A percentile compares a stretch with the other conserved stretches of the same genome.
Evolutionary conservation across 164 flowering plant genomes (phyloP).

Genomic region (Santalum album): DNA sequence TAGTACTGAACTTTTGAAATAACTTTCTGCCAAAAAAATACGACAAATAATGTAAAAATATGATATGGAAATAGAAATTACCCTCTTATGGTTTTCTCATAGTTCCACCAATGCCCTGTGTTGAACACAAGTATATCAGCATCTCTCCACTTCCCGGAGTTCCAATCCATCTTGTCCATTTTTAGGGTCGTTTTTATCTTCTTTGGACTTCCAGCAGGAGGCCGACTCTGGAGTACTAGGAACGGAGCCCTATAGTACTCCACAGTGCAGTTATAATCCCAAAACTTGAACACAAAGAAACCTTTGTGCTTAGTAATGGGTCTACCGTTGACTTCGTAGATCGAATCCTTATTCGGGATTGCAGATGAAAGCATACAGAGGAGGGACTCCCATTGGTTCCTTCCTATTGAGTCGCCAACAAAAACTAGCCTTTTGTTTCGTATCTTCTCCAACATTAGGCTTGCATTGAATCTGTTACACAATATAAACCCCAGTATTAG

Average conservation of each 20-base stretch:
- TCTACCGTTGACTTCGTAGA: slow-evolving; percentile 87
- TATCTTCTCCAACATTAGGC: slow-evolving; percentile 65
- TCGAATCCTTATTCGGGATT: slow-evolving; percentile 44
- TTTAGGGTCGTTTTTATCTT: slow-evolving; percentile 53
- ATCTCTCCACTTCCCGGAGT: slow-evolving; percentile 57
- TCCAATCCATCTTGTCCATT: slow-evolving; percentile 91
- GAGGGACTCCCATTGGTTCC: slow-evolving; percentile 99
- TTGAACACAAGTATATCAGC: slow-evolving; percentile 87
- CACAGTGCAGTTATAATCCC: slow-evolving; percentile 79
- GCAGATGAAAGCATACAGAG: slow-evolving; percentile 91
- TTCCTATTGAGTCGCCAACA: slow-evolving; percentile 95
- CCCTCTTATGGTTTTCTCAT: slow-evolving; percentile 88
- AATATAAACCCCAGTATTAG: neutral
- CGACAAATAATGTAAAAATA: neutral
- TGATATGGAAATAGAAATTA: slow-evolving; percentile 16
- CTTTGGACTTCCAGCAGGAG: slow-evolving; percentile 45
- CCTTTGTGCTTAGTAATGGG: slow-evolving; percentile 98
- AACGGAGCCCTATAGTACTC: slow-evolving; percentile 97
- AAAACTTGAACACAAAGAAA: slow-evolving; percentile 68
- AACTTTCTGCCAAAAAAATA: too few species aligned
- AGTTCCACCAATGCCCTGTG: slow-evolving; percentile 98
- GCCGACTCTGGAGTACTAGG: slow-evolving; percentile 73
- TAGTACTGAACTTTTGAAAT: too few species aligned
- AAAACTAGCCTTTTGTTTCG: slow-evolving; percentile 68
- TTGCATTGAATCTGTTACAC: slow-evolving; percentile 67